These are phyloP conservation scores for Moniliophthora roreri DNA, from an alignment of 1,284 basidiomycete species.

Conservation along the genomic window DNA sequence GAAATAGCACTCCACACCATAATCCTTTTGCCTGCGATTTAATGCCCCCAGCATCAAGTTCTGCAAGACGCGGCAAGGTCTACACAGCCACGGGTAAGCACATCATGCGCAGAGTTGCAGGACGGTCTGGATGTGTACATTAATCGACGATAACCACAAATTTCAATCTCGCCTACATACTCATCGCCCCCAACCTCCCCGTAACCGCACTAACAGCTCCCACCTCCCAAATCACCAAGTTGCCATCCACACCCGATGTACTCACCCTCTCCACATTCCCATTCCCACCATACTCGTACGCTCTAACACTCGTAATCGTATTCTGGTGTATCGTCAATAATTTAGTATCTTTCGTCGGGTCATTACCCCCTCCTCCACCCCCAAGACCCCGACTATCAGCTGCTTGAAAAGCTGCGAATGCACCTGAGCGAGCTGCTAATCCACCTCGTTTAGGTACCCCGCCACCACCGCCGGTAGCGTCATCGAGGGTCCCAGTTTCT, in stretches of 20 bases:
- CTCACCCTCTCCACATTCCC: conserved; percentile 76
- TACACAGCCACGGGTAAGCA: too few relatives aligned
- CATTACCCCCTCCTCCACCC: conserved; percentile 38
- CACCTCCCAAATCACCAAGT: conserved; percentile 90
- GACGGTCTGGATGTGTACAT: too few relatives aligned
- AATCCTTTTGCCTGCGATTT: too few relatives aligned
- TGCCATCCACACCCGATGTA: conserved; percentile 95
- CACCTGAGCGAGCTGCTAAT: conserved; percentile 69
- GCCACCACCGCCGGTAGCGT: conserved; percentile 56
- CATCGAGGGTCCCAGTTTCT: conserved; percentile 81
- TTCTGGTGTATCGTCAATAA: conserved; percentile 95
- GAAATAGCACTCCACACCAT: too few relatives aligned
- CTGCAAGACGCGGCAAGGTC: too few relatives aligned
- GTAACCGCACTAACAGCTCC: conserved; percentile 49
- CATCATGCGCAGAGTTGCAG: too few relatives aligned
- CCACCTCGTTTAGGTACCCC: conserved; percentile 43
- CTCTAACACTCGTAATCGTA: conserved; percentile 90
- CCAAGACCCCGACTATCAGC: conserved; percentile 87
- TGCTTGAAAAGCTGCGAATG: conserved; percentile 93
- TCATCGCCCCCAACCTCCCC: conserved; percentile 50
- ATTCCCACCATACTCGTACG: conserved; percentile 64
- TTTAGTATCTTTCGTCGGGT: too few relatives aligned
- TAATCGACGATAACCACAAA: too few relatives aligned
- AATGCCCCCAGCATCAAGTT: too few relatives aligned
- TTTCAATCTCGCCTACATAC: too few relatives aligned